Percentiles rank a stretch among this genome's conserved stretches.
phyloP scores from a whole-genome alignment of 2,329 filamentous ascomycete genomes.

The Zymoseptoria passerinii region DNA sequence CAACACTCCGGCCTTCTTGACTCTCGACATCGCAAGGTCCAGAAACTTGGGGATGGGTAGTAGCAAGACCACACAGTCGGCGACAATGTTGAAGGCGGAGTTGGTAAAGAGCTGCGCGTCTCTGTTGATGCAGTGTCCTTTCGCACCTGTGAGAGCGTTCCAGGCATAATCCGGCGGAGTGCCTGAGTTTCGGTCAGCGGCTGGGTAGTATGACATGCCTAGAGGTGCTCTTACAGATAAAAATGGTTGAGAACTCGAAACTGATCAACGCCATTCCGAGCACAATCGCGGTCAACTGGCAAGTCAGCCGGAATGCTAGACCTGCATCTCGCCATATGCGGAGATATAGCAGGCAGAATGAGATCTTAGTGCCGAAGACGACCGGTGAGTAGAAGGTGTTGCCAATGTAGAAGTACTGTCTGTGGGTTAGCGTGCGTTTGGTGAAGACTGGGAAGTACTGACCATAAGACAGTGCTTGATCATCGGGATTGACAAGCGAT shows the following conservation, averaged over 20 bases:
- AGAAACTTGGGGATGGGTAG: constrained; percentile 3
- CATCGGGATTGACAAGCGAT: constrained; percentile 1
- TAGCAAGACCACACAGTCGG: constrained; percentile 7
- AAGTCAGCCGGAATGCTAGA: constrained; percentile 1
- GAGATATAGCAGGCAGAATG: constrained; percentile 4
- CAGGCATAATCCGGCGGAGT: not conserved
- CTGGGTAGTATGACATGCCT: not conserved
- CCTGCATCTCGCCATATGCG: constrained; percentile 2
- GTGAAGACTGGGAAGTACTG: not conserved
- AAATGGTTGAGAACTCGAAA: constrained; percentile 4
- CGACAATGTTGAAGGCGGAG: constrained; percentile 4
- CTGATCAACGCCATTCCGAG: constrained; percentile 5
- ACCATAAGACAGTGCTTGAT: constrained; percentile 5
- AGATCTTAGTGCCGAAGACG: constrained; percentile 6
- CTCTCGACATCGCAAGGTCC: not conserved
- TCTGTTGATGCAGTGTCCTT: constrained; percentile 3
- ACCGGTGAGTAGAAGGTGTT: constrained; percentile 3
- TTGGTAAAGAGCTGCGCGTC: constrained; percentile 4
- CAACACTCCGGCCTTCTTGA: constrained; percentile 4
- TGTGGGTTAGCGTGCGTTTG: not conserved
- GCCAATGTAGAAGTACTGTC: constrained; percentile 5
- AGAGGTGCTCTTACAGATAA: constrained; percentile 4
- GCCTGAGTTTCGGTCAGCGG: not conserved
- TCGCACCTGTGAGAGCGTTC: not conserved
- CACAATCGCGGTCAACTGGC: not conserved